These are phyloP conservation scores for Dioscorea alata DNA, from an alignment of 106 monocot genomes.

Conservation along the genomic window DNA sequence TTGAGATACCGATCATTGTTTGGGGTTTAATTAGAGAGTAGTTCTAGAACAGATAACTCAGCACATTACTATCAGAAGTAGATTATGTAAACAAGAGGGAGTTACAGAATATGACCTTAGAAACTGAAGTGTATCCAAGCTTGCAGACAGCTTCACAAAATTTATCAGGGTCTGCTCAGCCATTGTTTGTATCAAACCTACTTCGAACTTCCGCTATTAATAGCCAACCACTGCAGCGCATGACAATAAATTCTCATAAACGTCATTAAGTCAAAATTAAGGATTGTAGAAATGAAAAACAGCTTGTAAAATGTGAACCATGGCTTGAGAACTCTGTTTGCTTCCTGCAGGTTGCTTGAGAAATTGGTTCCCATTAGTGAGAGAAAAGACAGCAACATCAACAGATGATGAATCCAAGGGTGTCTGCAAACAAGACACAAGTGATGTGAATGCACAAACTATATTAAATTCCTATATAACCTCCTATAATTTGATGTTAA, in stretches of 20 bases:
- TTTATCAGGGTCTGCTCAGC: slow-evolving; percentile 78
- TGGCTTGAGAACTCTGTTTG: slow-evolving; percentile 82
- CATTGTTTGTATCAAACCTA: slow-evolving; percentile 88
- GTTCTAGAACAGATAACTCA: no score
- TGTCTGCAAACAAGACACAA: slow-evolving; percentile 42
- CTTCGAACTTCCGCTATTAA: slow-evolving; percentile 95
- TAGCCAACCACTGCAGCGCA: slow-evolving; percentile 83
- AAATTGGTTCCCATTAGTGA: slow-evolving; percentile 96
- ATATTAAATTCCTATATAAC: no score
- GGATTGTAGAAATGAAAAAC: background rate
- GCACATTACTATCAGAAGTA: no score
- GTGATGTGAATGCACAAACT: no score
- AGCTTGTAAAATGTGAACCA: slow-evolving; percentile 33
- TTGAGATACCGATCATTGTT: background rate
- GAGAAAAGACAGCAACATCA: slow-evolving; percentile 93
- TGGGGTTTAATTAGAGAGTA: no score
- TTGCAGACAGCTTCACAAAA: slow-evolving; percentile 53
- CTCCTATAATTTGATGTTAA: no score
- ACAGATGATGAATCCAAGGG: slow-evolving; percentile 71
- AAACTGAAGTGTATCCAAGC: slow-evolving; percentile 50
- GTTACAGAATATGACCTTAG: slow-evolving; percentile 29
- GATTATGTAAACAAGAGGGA: background rate
- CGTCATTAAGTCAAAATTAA: background rate
- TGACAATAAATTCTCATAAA: background rate
- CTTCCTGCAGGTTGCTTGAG: slow-evolving; percentile 77